A percentile compares a stretch with the other conserved stretches of the same genome.
Conservation (phyloP, 768 basidiomycete genomes). For the Paxillus involutus region DNA sequence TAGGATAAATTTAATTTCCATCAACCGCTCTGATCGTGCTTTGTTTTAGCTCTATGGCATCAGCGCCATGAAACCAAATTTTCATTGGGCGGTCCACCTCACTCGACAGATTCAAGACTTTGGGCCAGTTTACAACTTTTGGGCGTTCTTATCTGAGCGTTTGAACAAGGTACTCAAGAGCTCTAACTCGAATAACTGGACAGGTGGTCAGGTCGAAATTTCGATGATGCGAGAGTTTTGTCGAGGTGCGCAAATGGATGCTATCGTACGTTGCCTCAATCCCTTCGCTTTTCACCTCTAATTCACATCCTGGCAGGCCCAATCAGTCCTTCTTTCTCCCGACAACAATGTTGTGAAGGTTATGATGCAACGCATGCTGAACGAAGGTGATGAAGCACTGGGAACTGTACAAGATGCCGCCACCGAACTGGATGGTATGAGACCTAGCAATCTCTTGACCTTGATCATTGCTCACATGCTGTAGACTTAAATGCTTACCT, state of each 20-base stretch:
- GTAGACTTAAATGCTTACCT: too few species aligned
- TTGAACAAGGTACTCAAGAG: conserved; percentile 32
- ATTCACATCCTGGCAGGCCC: background rate
- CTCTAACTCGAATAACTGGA: conserved; percentile 28
- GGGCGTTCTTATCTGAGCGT: conserved; percentile 28
- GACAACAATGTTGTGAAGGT: too few species aligned
- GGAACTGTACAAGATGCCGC: too few species aligned
- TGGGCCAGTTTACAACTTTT: conserved; percentile 30
- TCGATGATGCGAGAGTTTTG: conserved; percentile 30
- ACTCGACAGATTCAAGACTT: conserved; percentile 22
- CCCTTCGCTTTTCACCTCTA: background rate
- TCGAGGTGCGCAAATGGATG: conserved; percentile 7
- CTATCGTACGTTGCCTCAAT: conserved; percentile 10
- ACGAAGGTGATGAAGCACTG: too few species aligned
- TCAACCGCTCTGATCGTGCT: too few species aligned
- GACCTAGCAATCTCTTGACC: too few species aligned
- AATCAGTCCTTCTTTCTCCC: background rate
- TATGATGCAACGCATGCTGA: too few species aligned
- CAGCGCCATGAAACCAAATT: conserved; percentile 27
- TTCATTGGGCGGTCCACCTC: conserved; percentile 30
- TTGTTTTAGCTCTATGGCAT: conserved; percentile 25
- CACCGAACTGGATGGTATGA: too few species aligned
- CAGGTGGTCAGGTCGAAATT: conserved; percentile 29
- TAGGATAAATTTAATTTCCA: background rate
- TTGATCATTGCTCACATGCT: too few species aligned